Evolutionary conservation across 495 filamentous ascomycete genomes (phyloP).

Genomic region (Neurospora sp.): DNA sequence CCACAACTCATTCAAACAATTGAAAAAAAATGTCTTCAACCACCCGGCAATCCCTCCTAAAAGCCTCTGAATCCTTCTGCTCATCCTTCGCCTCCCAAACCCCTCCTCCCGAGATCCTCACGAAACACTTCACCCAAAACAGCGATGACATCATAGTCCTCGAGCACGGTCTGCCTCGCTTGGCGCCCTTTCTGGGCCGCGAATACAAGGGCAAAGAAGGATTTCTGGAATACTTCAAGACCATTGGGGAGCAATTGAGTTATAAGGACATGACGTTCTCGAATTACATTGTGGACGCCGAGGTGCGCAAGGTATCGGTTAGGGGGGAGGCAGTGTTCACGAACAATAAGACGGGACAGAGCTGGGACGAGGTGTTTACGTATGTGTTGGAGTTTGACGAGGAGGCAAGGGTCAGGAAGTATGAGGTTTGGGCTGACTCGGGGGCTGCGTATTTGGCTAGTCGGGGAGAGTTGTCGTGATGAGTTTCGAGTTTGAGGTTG

Average conservation of each 20-base stretch:
- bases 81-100: slow-evolving; percentile 31
- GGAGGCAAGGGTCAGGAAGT: slow-evolving; percentile 34
- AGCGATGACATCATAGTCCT: slow-evolving; percentile 23
- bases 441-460: slow-evolving; percentile 52
- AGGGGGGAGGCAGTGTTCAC: slow-evolving; percentile 41
- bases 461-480: slow-evolving; percentile 28
- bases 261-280: slow-evolving; percentile 42
- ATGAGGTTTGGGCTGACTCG: slow-evolving; percentile 55
- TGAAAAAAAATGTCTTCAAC: background rate
- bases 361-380: slow-evolving; percentile 49
- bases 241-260: slow-evolving; percentile 27
- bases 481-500: background rate
- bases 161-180: slow-evolving; percentile 45
- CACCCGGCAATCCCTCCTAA: slow-evolving; percentile 27
- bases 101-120: slow-evolving; percentile 26
- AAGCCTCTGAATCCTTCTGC: slow-evolving; percentile 36
- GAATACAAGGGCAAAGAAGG: slow-evolving; percentile 40
- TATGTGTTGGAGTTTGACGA: slow-evolving; percentile 43
- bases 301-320: slow-evolving; percentile 32
- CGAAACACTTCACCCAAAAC: slow-evolving; percentile 38
- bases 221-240: slow-evolving; percentile 36
- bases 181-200: slow-evolving; percentile 49
- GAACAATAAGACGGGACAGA: slow-evolving; percentile 39
- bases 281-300: slow-evolving; percentile 42
- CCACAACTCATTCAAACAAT: background rate